Base-by-base conservation (phyloP, 2,329 filamentous ascomycete genomes). In the Aspergillus clavatus region DNA sequence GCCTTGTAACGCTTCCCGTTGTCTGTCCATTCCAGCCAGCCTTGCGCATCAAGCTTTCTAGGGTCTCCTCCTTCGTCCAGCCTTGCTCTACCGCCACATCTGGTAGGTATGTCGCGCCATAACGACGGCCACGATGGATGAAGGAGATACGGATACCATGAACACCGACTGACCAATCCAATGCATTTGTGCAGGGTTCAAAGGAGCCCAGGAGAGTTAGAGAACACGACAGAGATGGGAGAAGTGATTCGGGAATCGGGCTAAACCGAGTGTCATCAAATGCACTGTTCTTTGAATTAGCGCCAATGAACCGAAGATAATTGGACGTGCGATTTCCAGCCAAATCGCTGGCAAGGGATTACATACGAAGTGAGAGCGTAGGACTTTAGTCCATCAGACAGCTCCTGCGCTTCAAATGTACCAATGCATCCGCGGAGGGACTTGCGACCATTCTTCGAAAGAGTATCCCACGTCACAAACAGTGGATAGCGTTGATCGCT, bases 381-480 rank as follows among this genome's bases (percentile, higher is more conserved):
- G 49, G 81, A 82, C 42, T 81, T 74, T 35, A 98, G 73, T 3
- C 89, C 90, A 1, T 79, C 69, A 23, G 82, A 76, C 10, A 98
- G 79, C 40, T 85, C 80, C 59, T 87, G 81, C 2, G 83, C 67
- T 60, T 90, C 86, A 61, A 97, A 98, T 2, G 91, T 98, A 56
- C 93, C 93, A 63, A 98, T 97, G 74, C 93, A 98, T 48, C 93
- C 93, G 48, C 93, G 84, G 33, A 98, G 79, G 19, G 78, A 79
- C 63, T 84, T 83, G 53, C 81, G 71, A 22, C 81, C 79, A 42
- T 65, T 72, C 57, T 74, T 67, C 6, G 79, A 81, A 43, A 89
- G 57, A 0, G 81, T 88, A 71, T 96, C 95, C 90, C 91, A 97
- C 6, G 90, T 95, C 38, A 98, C 87, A 65, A 97, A 97, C 29